Percentiles rank a stretch among this genome's conserved stretches.
Evolutionary conservation across 495 filamentous ascomycete genomes (phyloP).

Genomic region (Penicillium tannophilum): DNA sequence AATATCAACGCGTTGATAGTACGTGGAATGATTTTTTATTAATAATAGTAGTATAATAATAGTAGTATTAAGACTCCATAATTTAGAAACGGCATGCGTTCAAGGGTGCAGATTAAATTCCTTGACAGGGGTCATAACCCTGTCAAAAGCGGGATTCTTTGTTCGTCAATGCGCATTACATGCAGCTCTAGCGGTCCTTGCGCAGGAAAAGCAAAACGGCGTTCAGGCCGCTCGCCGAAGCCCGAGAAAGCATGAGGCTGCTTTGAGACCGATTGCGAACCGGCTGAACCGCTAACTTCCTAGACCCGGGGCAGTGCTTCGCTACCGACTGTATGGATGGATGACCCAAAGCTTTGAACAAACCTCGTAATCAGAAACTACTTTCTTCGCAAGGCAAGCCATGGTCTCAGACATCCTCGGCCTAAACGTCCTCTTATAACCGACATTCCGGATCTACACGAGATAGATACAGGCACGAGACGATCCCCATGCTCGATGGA

Average conservation of each 20-base stretch:
- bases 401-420: not conserved
- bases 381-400: too few species aligned
- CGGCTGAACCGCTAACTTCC: not conserved
- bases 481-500: not conserved
- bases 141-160: not conserved
- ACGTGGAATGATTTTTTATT: too few species aligned
- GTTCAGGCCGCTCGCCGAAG: slow-evolving; percentile 12
- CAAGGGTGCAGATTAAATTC: not conserved
- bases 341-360: too few species aligned
- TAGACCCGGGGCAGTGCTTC: not conserved
- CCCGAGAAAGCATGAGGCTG: slow-evolving; percentile 7
- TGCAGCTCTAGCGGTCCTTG: slow-evolving; percentile 23
- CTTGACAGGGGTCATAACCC: not conserved
- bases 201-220: slow-evolving; percentile 7
- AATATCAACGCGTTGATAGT: too few species aligned
- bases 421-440: not conserved
- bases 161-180: slow-evolving; percentile 22
- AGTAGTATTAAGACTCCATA: too few species aligned
- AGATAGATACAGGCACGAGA: not conserved
- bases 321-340: slow-evolving; percentile 1
- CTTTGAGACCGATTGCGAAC: slow-evolving; percentile 12
- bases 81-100: too few species aligned
- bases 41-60: too few species aligned
- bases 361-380: too few species aligned
- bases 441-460: slow-evolving; percentile 2